Conservation (phyloP, 768 basidiomycete species). For the Pholiota microspora region DNA sequence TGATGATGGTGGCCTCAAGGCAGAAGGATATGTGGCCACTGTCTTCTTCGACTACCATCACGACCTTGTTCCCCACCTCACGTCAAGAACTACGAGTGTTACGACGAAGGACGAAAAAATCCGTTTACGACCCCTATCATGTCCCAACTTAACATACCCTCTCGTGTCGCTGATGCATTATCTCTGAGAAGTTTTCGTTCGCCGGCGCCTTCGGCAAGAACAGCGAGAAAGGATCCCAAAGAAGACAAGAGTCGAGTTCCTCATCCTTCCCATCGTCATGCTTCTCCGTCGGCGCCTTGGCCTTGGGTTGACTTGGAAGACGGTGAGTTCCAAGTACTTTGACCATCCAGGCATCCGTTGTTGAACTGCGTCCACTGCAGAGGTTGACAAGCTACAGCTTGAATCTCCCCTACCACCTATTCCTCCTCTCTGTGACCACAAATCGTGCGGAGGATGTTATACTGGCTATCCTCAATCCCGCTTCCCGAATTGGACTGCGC, state of each 20-base stretch:
- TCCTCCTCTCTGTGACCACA: conserved; percentile 35
- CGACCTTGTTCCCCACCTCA: not conserved
- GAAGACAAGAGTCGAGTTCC: conserved; percentile 24
- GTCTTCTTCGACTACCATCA: conserved; percentile 1
- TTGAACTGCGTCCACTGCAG: conserved; percentile 20
- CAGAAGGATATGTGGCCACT: not conserved
- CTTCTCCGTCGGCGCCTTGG: conserved; percentile 45
- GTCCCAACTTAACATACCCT: not conserved
- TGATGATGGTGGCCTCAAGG: not conserved
- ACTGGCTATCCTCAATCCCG: conserved; percentile 40
- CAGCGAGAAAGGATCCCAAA: conserved; percentile 14
- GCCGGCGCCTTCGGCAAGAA: conserved; percentile 4
- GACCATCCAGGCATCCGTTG: not conserved
- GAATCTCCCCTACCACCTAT: conserved; percentile 30
- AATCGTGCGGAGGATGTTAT: conserved; percentile 37
- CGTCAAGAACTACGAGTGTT: not conserved
- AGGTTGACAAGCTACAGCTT: conserved; percentile 33
- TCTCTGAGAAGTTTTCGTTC: conserved; percentile 2
- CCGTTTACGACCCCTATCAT: conserved; percentile 3
- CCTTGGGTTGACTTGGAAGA: conserved; percentile 44
- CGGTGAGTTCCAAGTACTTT: conserved; percentile 20
- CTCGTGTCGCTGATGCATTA: not conserved
- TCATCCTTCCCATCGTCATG: conserved; percentile 41
- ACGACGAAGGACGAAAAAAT: conserved; percentile 1
- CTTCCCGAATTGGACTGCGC: conserved; percentile 57